Percentiles rank a stretch among this genome's conserved stretches.
Evolutionary conservation across 2,329 filamentous ascomycete genomes (phyloP).

Genomic region (Sporothrix globosa): DNA sequence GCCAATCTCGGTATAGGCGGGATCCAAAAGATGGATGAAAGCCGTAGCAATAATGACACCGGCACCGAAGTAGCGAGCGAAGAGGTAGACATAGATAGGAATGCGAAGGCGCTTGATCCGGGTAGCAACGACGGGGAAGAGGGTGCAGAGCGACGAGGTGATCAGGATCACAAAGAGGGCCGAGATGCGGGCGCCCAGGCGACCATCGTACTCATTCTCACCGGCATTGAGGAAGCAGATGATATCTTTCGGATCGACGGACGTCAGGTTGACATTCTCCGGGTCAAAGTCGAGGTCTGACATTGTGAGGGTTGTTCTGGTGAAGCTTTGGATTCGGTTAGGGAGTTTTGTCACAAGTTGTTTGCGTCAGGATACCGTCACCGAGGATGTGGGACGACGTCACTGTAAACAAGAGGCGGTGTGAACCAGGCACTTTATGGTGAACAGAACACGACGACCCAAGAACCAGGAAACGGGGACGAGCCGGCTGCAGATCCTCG

Average conservation of each 20-base stretch:
- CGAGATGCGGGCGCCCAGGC: constrained; percentile 68
- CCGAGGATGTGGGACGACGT: neutral
- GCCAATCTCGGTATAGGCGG: constrained; percentile 72
- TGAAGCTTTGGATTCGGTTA: neutral
- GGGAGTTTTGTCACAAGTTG: neutral
- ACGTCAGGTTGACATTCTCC: constrained; percentile 49
- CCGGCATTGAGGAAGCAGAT: constrained; percentile 54
- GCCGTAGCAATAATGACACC: constrained; percentile 93
- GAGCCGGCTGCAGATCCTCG: neutral
- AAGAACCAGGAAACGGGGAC: constrained; percentile 10
- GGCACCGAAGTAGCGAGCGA: constrained; percentile 90
- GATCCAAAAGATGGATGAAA: constrained; percentile 85
- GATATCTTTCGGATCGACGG: constrained; percentile 48
- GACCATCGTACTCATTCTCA: constrained; percentile 59
- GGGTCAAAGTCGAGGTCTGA: constrained; percentile 44
- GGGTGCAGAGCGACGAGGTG: constrained; percentile 61
- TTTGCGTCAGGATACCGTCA: neutral
- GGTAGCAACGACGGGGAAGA: constrained; percentile 70
- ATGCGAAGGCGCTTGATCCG: constrained; percentile 59
- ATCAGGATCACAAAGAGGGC: constrained; percentile 75
- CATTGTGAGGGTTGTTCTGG: constrained; percentile 27
- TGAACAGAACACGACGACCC: neutral
- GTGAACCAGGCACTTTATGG: neutral
- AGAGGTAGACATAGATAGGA: constrained; percentile 70
- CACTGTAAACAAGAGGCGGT: neutral